These are phyloP conservation scores for Leccinum variicolor DNA, from an alignment of 768 basidiomycete genomes.

Conservation along the genomic window DNA sequence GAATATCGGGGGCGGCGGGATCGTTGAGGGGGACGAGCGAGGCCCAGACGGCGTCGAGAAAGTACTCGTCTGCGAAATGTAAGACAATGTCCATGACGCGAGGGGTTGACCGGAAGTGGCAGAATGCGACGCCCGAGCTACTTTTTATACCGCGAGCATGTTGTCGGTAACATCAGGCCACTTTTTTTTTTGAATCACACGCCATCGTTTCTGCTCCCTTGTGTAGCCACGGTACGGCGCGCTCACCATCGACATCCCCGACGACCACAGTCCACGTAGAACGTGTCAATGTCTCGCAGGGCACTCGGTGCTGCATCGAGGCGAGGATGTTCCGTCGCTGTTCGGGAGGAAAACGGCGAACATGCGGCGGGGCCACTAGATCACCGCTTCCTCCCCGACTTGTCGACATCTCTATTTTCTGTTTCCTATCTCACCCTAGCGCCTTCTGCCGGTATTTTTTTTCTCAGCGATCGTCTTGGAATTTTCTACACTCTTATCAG, in stretches of 20 bases:
- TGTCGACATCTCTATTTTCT: not conserved
- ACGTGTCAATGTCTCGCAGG: not conserved
- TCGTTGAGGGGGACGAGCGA: slow-evolving; percentile 57
- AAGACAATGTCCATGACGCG: slow-evolving; percentile 78
- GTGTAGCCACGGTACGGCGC: not conserved
- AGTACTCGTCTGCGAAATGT: slow-evolving; percentile 58
- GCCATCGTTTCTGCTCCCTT: not conserved
- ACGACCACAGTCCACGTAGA: not conserved
- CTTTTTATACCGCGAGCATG: slow-evolving; percentile 22
- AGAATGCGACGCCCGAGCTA: not conserved
- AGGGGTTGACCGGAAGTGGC: not conserved
- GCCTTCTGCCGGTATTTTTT: not conserved
- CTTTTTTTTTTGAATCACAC: slow-evolving; percentile 28
- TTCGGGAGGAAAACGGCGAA: not conserved
- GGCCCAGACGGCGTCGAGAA: slow-evolving; percentile 81
- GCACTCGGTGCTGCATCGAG: not conserved
- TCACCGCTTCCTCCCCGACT: not conserved
- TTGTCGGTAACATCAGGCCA: slow-evolving; percentile 27
- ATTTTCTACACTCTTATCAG: slow-evolving; percentile 19
- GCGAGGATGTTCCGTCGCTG: not conserved
- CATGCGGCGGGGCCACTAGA: not conserved
- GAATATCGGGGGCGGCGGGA: slow-evolving; percentile 40
- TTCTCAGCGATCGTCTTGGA: slow-evolving; percentile 13
- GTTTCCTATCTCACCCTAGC: not conserved
- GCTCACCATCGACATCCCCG: not conserved